Conservation (phyloP, 257 asterid species). For the Nicotiana sylvestris region DNA sequence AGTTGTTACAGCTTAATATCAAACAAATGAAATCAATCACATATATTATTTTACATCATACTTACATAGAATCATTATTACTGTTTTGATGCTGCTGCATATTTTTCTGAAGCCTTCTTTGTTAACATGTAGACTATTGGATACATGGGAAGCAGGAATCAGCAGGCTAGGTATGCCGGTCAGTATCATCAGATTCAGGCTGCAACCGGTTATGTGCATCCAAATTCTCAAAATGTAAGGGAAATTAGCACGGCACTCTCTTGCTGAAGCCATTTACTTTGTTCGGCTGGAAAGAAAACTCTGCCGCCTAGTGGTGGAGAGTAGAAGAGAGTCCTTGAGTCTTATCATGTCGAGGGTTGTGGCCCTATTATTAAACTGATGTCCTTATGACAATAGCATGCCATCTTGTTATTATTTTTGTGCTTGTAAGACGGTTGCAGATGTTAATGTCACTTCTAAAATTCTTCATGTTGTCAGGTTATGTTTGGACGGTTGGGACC, state of each 20-base stretch:
- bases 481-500: slow-evolving; percentile 61
- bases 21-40: neutral
- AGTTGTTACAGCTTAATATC: neutral
- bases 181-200: slow-evolving; percentile 57
- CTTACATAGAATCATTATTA: neutral
- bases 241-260: neutral
- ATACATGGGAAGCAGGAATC: slow-evolving; percentile 51
- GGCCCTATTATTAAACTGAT: neutral
- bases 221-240: slow-evolving; percentile 65
- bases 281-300: neutral
- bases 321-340: neutral
- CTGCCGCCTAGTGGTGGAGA: neutral
- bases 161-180: slow-evolving; percentile 50
- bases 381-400: neutral
- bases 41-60: neutral
- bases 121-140: slow-evolving; percentile 48
- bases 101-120: slow-evolving; percentile 10
- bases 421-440: neutral
- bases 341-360: neutral
- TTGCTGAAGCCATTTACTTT: neutral
- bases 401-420: slow-evolving; percentile 10
- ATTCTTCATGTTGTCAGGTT: slow-evolving; percentile 39
- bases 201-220: slow-evolving; percentile 44
- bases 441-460: neutral
- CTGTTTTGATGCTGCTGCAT: neutral